Percentiles rank a stretch among this genome's conserved stretches.
phyloP scores from a whole-genome alignment of 768 basidiomycete species.

The Termitomyces sp. region DNA sequence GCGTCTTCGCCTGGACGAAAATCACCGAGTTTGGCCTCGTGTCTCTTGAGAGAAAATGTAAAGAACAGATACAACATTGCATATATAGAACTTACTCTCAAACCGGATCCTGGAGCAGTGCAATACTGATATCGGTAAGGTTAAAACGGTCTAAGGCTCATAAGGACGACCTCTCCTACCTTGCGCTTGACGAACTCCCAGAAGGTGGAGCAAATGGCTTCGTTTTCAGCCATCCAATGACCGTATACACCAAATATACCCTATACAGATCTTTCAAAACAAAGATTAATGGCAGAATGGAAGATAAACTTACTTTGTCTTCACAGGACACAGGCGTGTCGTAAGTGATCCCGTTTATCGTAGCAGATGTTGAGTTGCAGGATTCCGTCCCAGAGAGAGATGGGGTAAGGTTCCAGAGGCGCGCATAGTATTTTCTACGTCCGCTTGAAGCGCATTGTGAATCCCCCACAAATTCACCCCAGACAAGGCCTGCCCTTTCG shows the following conservation, averaged over 20 bases:
- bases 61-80: no score
- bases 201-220: background rate
- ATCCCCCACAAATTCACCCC: constrained; percentile 10
- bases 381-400: constrained; percentile 6
- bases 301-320: background rate
- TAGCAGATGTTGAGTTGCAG: constrained; percentile 13
- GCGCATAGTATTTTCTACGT: constrained; percentile 6
- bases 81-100: background rate
- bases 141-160: background rate
- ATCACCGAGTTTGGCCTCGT: background rate
- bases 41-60: background rate
- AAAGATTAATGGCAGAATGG: background rate
- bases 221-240: background rate
- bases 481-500: constrained; percentile 5
- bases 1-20: background rate
- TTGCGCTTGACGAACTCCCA: background rate
- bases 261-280: background rate
- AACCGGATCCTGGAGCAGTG: background rate
- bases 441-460: constrained; percentile 5
- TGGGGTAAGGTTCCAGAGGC: constrained; percentile 7
- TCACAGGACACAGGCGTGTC: constrained; percentile 8
- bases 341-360: constrained; percentile 14
- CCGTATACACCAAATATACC: background rate
- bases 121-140: background rate
- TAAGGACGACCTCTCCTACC: background rate